A percentile compares a stretch with the other conserved stretches of the same genome.
These are phyloP conservation scores for Pseudozyma pruni DNA, from an alignment of 1,284 basidiomycete species.

Conservation along the genomic window DNA sequence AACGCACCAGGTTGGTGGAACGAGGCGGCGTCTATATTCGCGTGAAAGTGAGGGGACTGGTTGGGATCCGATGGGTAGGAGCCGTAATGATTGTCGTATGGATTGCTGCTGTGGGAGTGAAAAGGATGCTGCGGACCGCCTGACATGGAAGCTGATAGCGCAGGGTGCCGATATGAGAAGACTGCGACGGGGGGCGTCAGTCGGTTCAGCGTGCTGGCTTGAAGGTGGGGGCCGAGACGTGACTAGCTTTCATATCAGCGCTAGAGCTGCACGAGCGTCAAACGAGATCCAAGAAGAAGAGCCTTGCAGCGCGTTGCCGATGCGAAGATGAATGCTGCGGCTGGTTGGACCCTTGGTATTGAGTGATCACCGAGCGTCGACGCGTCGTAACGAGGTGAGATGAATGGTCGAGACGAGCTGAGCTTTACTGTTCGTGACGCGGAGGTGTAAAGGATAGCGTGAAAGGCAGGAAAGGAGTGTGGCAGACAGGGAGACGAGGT, in stretches of 20 bases:
- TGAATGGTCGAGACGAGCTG: too few species aligned
- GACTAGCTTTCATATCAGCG: conserved; percentile 18
- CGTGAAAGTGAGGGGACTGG: conserved; percentile 3
- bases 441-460: too few species aligned
- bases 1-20: not conserved
- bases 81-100: conserved; percentile 8
- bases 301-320: too few species aligned
- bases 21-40: not conserved
- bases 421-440: too few species aligned
- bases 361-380: too few species aligned
- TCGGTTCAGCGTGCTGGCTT: conserved; percentile 3
- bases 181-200: conserved; percentile 13
- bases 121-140: conserved; percentile 30
- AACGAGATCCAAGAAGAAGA: too few species aligned
- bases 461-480: too few species aligned
- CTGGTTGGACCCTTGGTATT: too few species aligned
- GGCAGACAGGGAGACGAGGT: too few species aligned
- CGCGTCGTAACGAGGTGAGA: too few species aligned
- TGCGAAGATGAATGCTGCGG: too few species aligned
- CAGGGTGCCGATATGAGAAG: not conserved
- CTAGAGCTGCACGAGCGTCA: not conserved
- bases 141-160: conserved; percentile 36
- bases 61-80: not conserved
- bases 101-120: conserved; percentile 11
- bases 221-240: not conserved